Conservation (phyloP, 2,329 filamentous ascomycete species). For the Botryotinia globosa region DNA sequence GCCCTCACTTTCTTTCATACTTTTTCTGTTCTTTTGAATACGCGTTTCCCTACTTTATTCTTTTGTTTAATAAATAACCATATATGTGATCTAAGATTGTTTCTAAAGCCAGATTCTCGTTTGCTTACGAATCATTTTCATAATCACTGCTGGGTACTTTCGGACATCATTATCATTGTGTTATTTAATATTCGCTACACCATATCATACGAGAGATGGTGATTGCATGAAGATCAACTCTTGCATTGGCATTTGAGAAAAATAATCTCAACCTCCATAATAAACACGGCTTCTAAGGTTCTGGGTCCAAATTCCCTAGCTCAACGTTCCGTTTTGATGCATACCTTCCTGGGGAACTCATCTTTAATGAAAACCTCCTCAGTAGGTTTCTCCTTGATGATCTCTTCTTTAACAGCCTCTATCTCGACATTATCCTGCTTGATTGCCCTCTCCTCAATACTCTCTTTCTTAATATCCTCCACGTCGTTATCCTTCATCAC, state of each 20-base stretch:
- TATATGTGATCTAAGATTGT: no score
- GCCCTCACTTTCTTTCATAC: neutral
- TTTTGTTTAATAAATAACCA: neutral
- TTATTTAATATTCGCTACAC: neutral
- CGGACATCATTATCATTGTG: neutral
- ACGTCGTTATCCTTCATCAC: neutral
- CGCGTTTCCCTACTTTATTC: neutral
- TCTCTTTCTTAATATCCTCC: neutral
- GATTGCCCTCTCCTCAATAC: neutral
- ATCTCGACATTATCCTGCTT: neutral
- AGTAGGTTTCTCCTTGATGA: neutral
- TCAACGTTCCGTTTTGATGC: neutral
- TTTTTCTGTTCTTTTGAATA: neutral
- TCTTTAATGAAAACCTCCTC: neutral
- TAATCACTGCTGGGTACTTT: neutral
- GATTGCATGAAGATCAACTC: neutral
- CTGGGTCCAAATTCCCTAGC: neutral
- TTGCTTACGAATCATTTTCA: neutral
- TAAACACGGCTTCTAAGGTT: neutral
- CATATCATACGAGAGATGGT: neutral
- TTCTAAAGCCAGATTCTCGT: neutral
- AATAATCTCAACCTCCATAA: neutral
- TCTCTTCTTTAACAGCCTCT: neutral
- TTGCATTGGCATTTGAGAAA: neutral
- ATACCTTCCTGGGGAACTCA: neutral